Conservation (phyloP, 2,329 filamentous ascomycete genomes). For the Xylaria sp. region DNA sequence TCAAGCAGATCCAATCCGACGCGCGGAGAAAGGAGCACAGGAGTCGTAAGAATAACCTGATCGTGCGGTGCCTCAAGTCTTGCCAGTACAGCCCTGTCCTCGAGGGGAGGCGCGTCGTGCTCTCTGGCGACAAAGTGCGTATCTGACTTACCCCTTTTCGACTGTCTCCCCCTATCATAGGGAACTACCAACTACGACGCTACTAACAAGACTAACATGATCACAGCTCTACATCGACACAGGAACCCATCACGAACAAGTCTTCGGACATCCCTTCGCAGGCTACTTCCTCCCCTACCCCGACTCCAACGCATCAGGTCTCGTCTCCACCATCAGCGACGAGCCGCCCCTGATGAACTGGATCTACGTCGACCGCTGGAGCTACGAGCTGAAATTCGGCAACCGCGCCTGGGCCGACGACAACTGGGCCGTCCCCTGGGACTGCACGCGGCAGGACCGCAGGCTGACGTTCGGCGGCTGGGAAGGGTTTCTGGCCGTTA, state of each 20-base stretch:
- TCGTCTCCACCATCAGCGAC: constrained; percentile 44
- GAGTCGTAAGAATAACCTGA: constrained; percentile 43
- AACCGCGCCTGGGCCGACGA: constrained; percentile 38
- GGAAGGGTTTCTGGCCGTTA: constrained; percentile 46
- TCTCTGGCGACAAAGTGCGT: constrained; percentile 40
- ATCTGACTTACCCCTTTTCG: background rate
- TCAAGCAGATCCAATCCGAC: constrained; percentile 43
- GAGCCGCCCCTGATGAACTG: constrained; percentile 46
- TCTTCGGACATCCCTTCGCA: constrained; percentile 46
- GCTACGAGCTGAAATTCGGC: constrained; percentile 42
- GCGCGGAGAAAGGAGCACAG: constrained; percentile 43
- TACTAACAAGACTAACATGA: background rate
- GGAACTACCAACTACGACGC: background rate
- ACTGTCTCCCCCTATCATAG: background rate
- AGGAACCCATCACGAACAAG: constrained; percentile 29
- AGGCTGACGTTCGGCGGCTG: constrained; percentile 44
- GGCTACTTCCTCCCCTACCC: constrained; percentile 55
- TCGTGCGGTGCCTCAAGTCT: constrained; percentile 43
- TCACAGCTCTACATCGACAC: constrained; percentile 44
- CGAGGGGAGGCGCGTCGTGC: constrained; percentile 41
- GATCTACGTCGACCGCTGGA: constrained; percentile 42
- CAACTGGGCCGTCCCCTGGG: constrained; percentile 42
- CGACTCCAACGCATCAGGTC: constrained; percentile 39
- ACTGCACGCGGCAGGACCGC: constrained; percentile 46
- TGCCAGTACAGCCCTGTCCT: constrained; percentile 40